These are phyloP conservation scores for Aspergillus ostianus DNA, from an alignment of 495 filamentous ascomycete species.

Conservation along the genomic window DNA sequence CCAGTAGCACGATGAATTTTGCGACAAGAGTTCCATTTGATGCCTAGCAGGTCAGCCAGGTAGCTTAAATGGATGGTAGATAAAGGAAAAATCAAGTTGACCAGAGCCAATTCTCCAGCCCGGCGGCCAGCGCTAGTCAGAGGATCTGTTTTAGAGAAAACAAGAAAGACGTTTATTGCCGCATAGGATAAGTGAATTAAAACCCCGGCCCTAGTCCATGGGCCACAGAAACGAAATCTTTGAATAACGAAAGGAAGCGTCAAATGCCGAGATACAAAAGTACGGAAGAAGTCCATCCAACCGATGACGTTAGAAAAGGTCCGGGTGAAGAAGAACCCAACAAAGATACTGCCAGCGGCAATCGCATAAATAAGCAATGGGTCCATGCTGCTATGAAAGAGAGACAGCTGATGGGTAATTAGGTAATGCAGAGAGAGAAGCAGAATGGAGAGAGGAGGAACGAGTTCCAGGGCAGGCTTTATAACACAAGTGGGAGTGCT, in stretches of 20 bases:
- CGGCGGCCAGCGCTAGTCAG: slow-evolving; percentile 13
- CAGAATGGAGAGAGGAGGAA: too few relatives aligned
- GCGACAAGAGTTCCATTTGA: slow-evolving; percentile 18
- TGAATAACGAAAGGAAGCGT: slow-evolving; percentile 19
- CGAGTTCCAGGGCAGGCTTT: too few relatives aligned
- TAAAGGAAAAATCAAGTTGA: slow-evolving; percentile 25
- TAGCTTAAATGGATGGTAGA: slow-evolving; percentile 24
- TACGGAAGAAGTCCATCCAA: slow-evolving; percentile 13
- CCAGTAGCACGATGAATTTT: slow-evolving; percentile 23
- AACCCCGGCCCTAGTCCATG: slow-evolving; percentile 19
- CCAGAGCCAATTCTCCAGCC: slow-evolving; percentile 21
- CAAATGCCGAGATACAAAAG: slow-evolving; percentile 18
- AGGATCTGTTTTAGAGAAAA: slow-evolving; percentile 18
- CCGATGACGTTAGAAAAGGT: slow-evolving; percentile 9
- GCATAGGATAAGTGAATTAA: slow-evolving; percentile 17
- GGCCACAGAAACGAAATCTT: slow-evolving; percentile 19
- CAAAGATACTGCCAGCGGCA: slow-evolving; percentile 19
- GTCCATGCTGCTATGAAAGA: too few relatives aligned
- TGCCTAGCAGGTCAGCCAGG: slow-evolving; percentile 26
- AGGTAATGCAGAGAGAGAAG: too few relatives aligned
- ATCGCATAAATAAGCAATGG: slow-evolving; percentile 28
- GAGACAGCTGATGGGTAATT: too few relatives aligned
- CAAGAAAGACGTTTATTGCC: slow-evolving; percentile 20
- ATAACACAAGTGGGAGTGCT: too few relatives aligned
- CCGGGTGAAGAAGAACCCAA: slow-evolving; percentile 13